Base-by-base conservation (phyloP, 2,329 filamentous ascomycete genomes). In the Cladosporium colombiae region DNA sequence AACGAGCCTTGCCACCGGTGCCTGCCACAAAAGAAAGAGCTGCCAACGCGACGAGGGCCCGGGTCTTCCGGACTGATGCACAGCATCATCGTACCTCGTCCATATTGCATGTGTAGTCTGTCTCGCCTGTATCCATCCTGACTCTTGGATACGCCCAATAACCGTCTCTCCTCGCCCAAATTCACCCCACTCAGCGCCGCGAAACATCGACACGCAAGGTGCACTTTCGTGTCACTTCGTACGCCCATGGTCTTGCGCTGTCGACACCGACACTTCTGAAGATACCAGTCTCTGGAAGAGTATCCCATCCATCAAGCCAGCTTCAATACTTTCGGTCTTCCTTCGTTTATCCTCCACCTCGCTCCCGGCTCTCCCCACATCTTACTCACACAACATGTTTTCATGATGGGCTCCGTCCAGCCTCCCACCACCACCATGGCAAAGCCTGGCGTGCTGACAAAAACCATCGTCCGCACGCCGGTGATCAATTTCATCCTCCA, bases 401-500 rank as follows among this genome's bases (percentile, higher is more conserved):
- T 33, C 33, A 63, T 63, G 49, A 63, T 63, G 61, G 61, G 50
- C 33, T 63, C 61, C 2, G 35, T 63, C 5, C 61, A 63, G 33
- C 50, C 61, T 49, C 61, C 61, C 10, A 56, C 33, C 8, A 2
- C 50, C 25, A 11, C 61, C 35, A 46, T 25, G 21, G 29, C 55
- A 13, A 53, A 18, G 25, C 55, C 56, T 67, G 95, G 92, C 4
- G 74, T 98, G 35, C 82, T 98, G 55, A 92, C 92, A 0, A 88
- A 86, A 73, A 97, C 93, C 0, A 76, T 96, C 33, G 82, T 94
- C 60, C 85, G 88, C 62, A 96, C 91, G 68, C 91, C 93, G 1
- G 81, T 90, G 40, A 85, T 90, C 65, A 89, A 89, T 74, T 90
- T 86, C 81, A 89, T 97, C 52, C 81, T 97, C 16, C 91, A 93